Evolutionary conservation across 176 grass and related monocot genomes (phyloP).

Genomic region (Echinochloa phyllopogon): DNA sequence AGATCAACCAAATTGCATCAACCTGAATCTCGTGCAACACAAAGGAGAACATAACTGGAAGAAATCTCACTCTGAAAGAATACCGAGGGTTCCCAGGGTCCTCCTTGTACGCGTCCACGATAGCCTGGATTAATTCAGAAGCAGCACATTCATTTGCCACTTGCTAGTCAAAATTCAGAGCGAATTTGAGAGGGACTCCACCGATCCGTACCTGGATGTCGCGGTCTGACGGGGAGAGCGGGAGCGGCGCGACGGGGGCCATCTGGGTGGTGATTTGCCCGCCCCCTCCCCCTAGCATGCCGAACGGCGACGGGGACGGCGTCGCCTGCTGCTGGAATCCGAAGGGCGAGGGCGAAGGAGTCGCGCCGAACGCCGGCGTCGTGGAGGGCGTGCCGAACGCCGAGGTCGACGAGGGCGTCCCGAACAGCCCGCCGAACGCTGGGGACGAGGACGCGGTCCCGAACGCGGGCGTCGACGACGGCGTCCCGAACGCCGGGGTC

Average conservation of each 20-base stretch:
- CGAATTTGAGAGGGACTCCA: constrained; percentile 20
- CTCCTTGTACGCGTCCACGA: constrained; percentile 88
- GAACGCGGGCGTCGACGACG: constrained; percentile 38
- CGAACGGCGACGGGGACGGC: constrained; percentile 62
- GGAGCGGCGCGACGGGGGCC: constrained; percentile 89
- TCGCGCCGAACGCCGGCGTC: constrained; percentile 45
- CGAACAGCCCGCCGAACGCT: constrained; percentile 42
- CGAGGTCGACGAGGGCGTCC: constrained; percentile 32
- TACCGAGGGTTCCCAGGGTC: constrained; percentile 84
- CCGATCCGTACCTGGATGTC: constrained; percentile 74
- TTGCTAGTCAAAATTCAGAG: background rate
- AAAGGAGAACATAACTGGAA: constrained; percentile 19
- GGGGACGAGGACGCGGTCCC: constrained; percentile 8
- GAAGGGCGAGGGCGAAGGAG: constrained; percentile 45
- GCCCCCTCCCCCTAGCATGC: constrained; percentile 40
- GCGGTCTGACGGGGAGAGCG: constrained; percentile 75
- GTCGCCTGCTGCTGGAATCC: constrained; percentile 61
- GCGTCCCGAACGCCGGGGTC: constrained; percentile 44
- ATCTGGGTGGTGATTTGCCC: constrained; percentile 93
- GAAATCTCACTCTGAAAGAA: constrained; percentile 73
- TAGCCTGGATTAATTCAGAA: constrained; percentile 62
- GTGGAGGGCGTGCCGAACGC: constrained; percentile 53
- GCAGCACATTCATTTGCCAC: background rate
- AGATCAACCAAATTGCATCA: constrained; percentile 31
- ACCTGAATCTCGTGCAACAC: background rate